Evolutionary conservation across 768 basidiomycete genomes (phyloP), one percentile per base, ranked within the genome.

Genomic region (Kwoniella botswanensis): DNA sequence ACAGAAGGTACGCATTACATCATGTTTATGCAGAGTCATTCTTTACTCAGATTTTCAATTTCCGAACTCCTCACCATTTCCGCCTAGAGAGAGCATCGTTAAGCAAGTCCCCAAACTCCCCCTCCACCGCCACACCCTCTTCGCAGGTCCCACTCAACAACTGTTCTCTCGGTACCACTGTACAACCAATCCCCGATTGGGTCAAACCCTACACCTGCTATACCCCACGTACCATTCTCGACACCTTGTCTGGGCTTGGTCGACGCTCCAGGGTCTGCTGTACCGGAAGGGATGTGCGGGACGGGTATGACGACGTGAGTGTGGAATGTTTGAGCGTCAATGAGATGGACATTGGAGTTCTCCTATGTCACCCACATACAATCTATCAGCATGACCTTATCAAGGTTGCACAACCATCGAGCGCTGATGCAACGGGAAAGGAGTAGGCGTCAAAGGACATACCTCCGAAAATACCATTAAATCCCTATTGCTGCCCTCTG

Each of bases 391-490:
- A 22, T 26, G 43, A 46, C 9, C 10, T 43, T 43, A 52, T 63
- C 52, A 54, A 12, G 24, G 11, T 65, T 56, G 56, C 22, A 42
- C 6, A 26, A 6, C 7, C 6, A 35, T 35, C 35, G 35, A 6
- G 35, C 35, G 35, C 35, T 35, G 35, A 35, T 35, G 35, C 35
- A 35, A 35, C 35, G 35, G 35, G 35, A 35, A 35, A 35, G 35
- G 35, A 6, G 35, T 4, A 35, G 3, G 35, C 18, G 13, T 58
- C 21, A 43, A 10, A 57, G 4, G 21, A 63, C 88, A 65, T 71
- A 93, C 93, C 89, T 95, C 94, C 17, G 94, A 93, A 84, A 94
- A 97, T 0, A 89, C 90, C 88, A 96, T 88, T 1, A 94, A 82
- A 82, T 96, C 94, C 71, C 88, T 87, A 26, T 88, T 88, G 56